phyloP scores from a whole-genome alignment of 192 early-diverging fungal genomes.

The Coemansia sp. region DNA sequence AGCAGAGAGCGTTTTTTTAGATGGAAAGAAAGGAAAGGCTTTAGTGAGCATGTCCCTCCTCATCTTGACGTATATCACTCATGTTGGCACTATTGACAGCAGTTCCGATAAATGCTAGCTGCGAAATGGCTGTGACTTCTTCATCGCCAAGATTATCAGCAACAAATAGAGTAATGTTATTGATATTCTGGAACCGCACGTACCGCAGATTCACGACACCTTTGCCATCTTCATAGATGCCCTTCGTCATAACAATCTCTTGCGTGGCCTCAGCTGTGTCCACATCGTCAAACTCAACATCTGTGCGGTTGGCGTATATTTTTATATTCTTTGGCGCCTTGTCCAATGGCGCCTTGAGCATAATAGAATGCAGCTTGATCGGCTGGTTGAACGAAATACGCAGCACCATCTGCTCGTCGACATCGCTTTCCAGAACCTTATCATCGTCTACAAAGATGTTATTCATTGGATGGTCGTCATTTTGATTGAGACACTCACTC shows the following conservation, averaged over 20 bases:
- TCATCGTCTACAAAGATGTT: slow-evolving; percentile 76
- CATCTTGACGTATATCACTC: slow-evolving; percentile 49
- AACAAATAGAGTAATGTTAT: slow-evolving; percentile 79
- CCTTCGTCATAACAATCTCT: slow-evolving; percentile 65
- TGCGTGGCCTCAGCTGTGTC: slow-evolving; percentile 77
- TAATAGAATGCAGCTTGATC: slow-evolving; percentile 61
- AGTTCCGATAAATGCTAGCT: slow-evolving; percentile 78
- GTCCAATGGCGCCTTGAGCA: slow-evolving; percentile 56
- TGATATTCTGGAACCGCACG: slow-evolving; percentile 92
- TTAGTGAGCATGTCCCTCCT: slow-evolving; percentile 20
- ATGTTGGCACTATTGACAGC: slow-evolving; percentile 62
- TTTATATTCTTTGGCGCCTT: slow-evolving; percentile 86
- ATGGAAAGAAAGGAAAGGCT: background rate
- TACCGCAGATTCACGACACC: slow-evolving; percentile 78
- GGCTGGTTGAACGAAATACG: slow-evolving; percentile 84
- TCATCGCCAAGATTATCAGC: slow-evolving; percentile 81
- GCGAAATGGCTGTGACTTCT: slow-evolving; percentile 79
- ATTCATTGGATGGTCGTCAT: slow-evolving; percentile 67
- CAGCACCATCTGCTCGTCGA: slow-evolving; percentile 93
- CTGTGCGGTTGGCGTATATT: slow-evolving; percentile 79
- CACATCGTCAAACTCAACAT: slow-evolving; percentile 85
- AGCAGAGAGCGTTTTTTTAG: background rate
- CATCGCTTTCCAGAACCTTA: slow-evolving; percentile 81
- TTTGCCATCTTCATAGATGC: slow-evolving; percentile 62
- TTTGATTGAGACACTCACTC: slow-evolving; percentile 85